phyloP scores from a whole-genome alignment of 2,329 filamentous ascomycete genomes.

The Proliferodiscus dingleyae region DNA sequence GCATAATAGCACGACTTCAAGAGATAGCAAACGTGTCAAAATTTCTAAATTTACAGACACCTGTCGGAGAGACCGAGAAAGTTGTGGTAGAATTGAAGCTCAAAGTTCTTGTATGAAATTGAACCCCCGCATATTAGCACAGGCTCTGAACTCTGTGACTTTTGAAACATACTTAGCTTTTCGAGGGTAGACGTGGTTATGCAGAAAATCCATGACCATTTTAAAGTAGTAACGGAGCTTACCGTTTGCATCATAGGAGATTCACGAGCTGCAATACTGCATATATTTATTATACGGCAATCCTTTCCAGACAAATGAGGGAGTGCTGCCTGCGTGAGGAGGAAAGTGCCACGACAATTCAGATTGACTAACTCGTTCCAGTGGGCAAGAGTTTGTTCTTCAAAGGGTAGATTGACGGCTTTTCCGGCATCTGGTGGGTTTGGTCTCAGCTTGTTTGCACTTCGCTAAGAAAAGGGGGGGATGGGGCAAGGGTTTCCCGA shows the following conservation, averaged over 20 bases:
- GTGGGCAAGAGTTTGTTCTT: slow-evolving; percentile 35
- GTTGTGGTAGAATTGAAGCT: too few species aligned
- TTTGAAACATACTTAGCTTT: too few species aligned
- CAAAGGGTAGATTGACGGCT: slow-evolving; percentile 35
- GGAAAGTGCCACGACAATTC: slow-evolving; percentile 38
- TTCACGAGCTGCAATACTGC: slow-evolving; percentile 33
- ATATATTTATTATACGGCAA: slow-evolving; percentile 41
- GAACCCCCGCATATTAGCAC: too few species aligned
- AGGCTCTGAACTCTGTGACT: too few species aligned
- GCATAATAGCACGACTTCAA: background rate
- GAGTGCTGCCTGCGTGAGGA: slow-evolving; percentile 37
- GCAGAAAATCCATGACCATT: background rate
- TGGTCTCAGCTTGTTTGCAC: too few species aligned
- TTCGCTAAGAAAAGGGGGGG: background rate
- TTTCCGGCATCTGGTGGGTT: slow-evolving; percentile 31
- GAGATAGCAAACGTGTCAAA: background rate
- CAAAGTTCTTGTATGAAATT: too few species aligned
- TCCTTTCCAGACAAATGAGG: slow-evolving; percentile 35
- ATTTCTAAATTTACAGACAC: too few species aligned
- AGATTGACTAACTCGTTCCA: slow-evolving; percentile 39
- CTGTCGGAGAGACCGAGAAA: too few species aligned
- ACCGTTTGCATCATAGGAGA: slow-evolving; percentile 35
- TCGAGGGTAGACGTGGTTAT: background rate
- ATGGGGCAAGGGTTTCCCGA: too few species aligned
- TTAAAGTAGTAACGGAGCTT: background rate